Evolutionary conservation across 306 rosid genomes (phyloP).

Genomic region (Oxytropis ochrocephala): DNA sequence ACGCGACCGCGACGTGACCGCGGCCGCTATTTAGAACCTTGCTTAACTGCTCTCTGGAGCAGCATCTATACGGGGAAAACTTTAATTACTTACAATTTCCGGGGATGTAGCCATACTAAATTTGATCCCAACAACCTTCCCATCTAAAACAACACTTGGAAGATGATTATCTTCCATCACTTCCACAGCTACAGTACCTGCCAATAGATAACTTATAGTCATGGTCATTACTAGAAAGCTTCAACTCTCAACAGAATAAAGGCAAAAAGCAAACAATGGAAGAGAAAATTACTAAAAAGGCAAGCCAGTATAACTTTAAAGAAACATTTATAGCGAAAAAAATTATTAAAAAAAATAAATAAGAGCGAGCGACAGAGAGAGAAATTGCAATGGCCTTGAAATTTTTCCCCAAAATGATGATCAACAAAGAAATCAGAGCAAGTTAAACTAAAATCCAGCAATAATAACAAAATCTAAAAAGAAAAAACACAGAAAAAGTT

Average conservation of each 20-base stretch:
- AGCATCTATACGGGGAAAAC: not conserved
- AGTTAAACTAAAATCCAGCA: not conserved
- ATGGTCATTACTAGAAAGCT: not conserved
- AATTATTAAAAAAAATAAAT: not conserved
- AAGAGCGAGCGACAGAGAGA: not conserved
- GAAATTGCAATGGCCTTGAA: not conserved
- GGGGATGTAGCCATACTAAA: slow-evolving; percentile 64
- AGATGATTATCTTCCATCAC: slow-evolving; percentile 55
- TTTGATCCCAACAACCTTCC: slow-evolving; percentile 49
- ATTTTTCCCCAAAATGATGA: not conserved
- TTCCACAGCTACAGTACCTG: slow-evolving; percentile 23
- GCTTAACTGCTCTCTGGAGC: not conserved
- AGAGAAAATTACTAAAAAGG: not conserved
- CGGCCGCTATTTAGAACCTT: too few species aligned
- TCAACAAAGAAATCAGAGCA: not conserved
- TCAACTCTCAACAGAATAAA: not conserved
- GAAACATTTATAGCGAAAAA: not conserved
- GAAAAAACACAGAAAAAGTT: not conserved
- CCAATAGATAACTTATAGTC: slow-evolving; percentile 8
- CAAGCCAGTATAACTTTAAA: not conserved
- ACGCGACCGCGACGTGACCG: too few species aligned
- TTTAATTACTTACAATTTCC: slow-evolving; percentile 63
- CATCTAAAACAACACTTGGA: slow-evolving; percentile 48
- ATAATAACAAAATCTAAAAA: not conserved
- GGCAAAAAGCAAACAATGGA: not conserved